Evolutionary conservation across 1,139 yeast species (phyloP), one percentile per base, ranked within the genome.

Genomic region (Pichia sp.): DNA sequence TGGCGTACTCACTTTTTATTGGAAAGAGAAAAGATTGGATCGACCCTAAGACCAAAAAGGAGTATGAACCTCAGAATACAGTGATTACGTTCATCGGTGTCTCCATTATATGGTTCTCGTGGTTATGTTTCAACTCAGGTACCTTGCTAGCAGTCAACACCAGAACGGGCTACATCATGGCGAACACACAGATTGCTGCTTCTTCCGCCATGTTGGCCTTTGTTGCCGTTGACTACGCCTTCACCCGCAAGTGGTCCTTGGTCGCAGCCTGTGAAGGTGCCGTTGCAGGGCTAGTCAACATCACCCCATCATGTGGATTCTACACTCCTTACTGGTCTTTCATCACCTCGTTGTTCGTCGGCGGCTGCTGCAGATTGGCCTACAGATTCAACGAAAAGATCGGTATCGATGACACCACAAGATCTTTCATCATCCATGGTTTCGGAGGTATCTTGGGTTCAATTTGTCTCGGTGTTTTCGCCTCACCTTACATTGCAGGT

Each of bases 111-210:
- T 78, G 80, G 76, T 75, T 74, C 60, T 76, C 80, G 27, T 78
- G 82, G 82, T 68, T 78, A 60, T 76, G 80, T 62, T 78, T 78
- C 70, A 78, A 78, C 65, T 74, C 80, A 9, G 82, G 81, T 53
- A 77, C 82, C 20, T 65, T 77, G 57, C 68, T 76, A 17, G 59
- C 75, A 12, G 78, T 77, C 33, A 73, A 72, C 54, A 72, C 71
- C 34, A 74, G 81, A 68, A 76, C 81, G 3, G 73, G 77, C 42
- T 77, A 75, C 64, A 78, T 76, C 51, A 68, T 77, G 67, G 71
- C 76, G 51, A 78, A 78, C 65, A 78, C 82, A 17, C 77, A 78
- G 58, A 63, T 78, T 31, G 79, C 81, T 6, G 79, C 81, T 16
- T 67, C 74, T 6, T 68, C 72, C 58, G 80, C 80, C 8, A 64